Evolutionary conservation across 805 yeast genomes (phyloP), one percentile per base, ranked within the genome.

Genomic region (Peterozyma xylosa): DNA sequence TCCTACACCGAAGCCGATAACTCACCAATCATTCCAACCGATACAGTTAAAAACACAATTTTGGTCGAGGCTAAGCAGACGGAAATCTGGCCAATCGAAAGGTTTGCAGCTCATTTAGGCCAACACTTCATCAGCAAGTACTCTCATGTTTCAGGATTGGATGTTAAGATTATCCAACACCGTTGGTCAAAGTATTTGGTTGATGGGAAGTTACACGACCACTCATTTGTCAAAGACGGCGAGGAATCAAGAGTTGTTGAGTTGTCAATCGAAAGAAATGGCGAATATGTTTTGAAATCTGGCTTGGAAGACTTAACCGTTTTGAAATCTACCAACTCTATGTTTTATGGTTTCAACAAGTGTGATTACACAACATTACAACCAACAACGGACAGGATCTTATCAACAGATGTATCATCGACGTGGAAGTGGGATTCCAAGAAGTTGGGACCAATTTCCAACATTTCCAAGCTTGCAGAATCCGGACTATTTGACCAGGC

Each of bases 1-100:
- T 80, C 96, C 3, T 90, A 86, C 71, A 90, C 96, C 41, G 57
- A 82, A 46, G 96, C 96, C 34, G 95, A 90, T 66, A 90, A 90
- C 68, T 59, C 85, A 2, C 76, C 85, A n/a, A 80, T 90, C 56
- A 95, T 90, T 41, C 96, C 97, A 47, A 90, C 97, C 9, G 96
- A 89, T 64, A 87, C 96, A 1, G 89, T 88, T 45, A 89, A 89
- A 66, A 89, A 89, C 72, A 89, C 96, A 42, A 78, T 86, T 50
- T 72, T 85, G 59, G 73, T 90, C 32, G 82, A 86, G 52, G 96
- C 96, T 51, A 86, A 84, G 66, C 80, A 75, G 57, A 73, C 78
- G 41, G 86, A 88, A 50, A 91, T 85, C 41, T 86, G 90, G 85
- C 96, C 96, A 47, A 82, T 86, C 51, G 97, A 90, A 72, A 73